These are phyloP conservation scores for Botrytis porri DNA, from an alignment of 2,329 filamentous ascomycete genomes.

Conservation along the genomic window DNA sequence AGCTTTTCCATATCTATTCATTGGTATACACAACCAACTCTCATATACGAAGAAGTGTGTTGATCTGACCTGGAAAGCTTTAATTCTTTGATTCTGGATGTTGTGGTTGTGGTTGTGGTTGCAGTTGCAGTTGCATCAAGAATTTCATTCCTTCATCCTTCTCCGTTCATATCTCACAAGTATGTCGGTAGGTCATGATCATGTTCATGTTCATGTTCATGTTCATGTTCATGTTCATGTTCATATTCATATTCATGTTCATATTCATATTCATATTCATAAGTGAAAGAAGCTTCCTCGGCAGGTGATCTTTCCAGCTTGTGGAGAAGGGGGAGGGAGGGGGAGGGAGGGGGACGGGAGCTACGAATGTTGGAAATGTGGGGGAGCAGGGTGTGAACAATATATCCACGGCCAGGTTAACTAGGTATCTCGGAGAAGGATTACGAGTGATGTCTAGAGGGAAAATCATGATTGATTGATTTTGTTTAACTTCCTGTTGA, in stretches of 20 bases:
- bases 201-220: neutral
- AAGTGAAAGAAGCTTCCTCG: slow-evolving; percentile 5
- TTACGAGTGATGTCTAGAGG: neutral
- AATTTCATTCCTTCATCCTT: neutral
- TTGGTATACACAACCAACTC: neutral
- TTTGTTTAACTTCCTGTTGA: neutral
- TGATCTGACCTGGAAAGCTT: neutral
- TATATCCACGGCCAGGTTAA: slow-evolving; percentile 3
- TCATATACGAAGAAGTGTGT: neutral
- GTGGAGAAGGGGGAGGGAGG: neutral
- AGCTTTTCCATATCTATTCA: neutral
- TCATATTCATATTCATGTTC: neutral
- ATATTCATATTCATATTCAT: neutral
- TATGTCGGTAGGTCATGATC: neutral
- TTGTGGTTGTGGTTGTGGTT: neutral
- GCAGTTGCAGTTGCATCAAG: neutral
- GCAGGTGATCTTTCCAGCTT: slow-evolving; percentile 1
- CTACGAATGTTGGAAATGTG: slow-evolving; percentile 18
- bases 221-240: neutral
- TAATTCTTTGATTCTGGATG: neutral
- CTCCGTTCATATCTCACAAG: neutral
- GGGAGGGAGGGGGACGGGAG: neutral
- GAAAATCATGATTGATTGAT: neutral
- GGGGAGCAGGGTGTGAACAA: slow-evolving; percentile 12
- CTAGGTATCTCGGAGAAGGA: neutral